Base-by-base conservation (phyloP, 1,284 basidiomycete species). In the Trametes pubescens region DNA sequence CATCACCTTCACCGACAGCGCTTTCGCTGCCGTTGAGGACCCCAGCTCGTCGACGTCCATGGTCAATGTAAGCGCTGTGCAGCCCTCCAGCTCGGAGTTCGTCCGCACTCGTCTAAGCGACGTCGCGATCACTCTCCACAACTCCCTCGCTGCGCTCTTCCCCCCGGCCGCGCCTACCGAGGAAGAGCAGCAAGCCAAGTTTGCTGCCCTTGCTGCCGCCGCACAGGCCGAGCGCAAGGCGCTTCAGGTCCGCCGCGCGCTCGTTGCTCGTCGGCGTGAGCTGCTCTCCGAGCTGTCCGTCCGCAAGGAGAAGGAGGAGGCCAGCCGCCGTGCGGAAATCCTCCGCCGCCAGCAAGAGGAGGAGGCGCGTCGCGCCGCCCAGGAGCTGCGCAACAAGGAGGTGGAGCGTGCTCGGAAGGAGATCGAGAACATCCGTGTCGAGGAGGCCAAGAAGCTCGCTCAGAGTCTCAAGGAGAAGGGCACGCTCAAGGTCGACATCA, bases 241-340 rank as follows among this genome's bases (percentile, higher is more conserved):
- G 0, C 78, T 94, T 54, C 85, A 89, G 58, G 79, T 95, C 51
- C 88, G 93, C 38, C 85, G 93, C 46, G 90, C 94, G 9, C 86
- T 99, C 68, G 89, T 98, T 22, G 93, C 93, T 16, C 88, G 94
- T 46, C 87, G 97, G 57, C 87, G 95, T 65, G 95, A 98, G 81
- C 83, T 98, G 54, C 82, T 95, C 61, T 91, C 91, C 64, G 96
- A 99, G 81, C 84, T 97, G 65, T 87, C 87, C 47, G 90, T 91
- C 21, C 86, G 94, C 70, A 93, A 93, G 77, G 95, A 97, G 81
- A 94, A 94, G 78, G 96, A 98, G 75, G 95, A 96, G 74, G 90
- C 92, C 1, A 87, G 88, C 58, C 84, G 91, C 52, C 87, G 92
- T 53, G 93, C 93, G 0, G 93, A 97, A 78, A 78, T 86, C 38